These are phyloP conservation scores for Mycena belliarum DNA, from an alignment of 768 basidiomycete genomes.

Conservation along the genomic window DNA sequence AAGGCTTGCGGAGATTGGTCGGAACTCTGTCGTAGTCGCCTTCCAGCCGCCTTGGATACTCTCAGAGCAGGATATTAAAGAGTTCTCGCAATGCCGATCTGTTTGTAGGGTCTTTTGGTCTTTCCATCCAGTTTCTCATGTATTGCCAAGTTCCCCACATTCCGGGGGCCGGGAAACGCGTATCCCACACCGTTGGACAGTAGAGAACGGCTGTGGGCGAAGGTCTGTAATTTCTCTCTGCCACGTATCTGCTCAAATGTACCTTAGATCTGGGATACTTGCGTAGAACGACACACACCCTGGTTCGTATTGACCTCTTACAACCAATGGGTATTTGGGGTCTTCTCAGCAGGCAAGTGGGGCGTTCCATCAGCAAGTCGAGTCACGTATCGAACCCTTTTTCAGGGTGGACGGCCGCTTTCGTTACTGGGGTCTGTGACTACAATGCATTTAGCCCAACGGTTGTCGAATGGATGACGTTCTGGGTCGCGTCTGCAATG, in stretches of 20 bases:
- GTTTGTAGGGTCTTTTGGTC: constrained; percentile 27
- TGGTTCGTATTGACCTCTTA: constrained; percentile 65
- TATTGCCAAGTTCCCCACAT: constrained; percentile 43
- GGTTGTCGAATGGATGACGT: constrained; percentile 50
- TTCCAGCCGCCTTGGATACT: constrained; percentile 65
- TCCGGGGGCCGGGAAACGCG: constrained; percentile 31
- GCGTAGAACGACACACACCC: constrained; percentile 45
- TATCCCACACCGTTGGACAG: constrained; percentile 37
- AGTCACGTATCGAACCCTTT: not conserved
- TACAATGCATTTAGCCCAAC: constrained; percentile 45
- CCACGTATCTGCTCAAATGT: not conserved
- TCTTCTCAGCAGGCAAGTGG: constrained; percentile 53
- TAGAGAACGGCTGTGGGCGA: constrained; percentile 61
- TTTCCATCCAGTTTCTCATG: not conserved
- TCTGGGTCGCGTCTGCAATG: constrained; percentile 60
- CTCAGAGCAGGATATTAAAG: constrained; percentile 51
- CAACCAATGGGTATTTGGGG: constrained; percentile 62
- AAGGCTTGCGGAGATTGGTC: constrained; percentile 22
- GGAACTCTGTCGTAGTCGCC: constrained; percentile 48
- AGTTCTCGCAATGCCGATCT: constrained; percentile 48
- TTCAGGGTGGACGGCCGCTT: constrained; percentile 55
- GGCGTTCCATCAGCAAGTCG: not conserved
- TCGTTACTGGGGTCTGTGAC: constrained; percentile 47
- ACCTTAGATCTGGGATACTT: constrained; percentile 56
- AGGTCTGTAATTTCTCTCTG: constrained; percentile 34